phyloP scores from a whole-genome alignment of 768 basidiomycete species.

The Lepiota brunneoincarnata region DNA sequence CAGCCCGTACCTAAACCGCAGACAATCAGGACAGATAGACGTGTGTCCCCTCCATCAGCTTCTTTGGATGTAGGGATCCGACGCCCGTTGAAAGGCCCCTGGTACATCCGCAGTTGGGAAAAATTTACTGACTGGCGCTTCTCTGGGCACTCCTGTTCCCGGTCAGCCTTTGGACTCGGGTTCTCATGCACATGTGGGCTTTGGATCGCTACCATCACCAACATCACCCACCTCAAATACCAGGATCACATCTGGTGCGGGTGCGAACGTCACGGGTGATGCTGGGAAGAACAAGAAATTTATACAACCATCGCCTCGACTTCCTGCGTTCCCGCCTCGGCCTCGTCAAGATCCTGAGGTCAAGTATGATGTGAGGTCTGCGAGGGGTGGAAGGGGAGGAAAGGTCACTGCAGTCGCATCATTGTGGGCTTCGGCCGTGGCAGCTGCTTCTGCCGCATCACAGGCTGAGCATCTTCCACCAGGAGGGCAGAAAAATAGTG shows the following conservation, averaged over 20 bases:
- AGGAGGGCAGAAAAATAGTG: background rate
- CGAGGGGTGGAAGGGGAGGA: constrained; percentile 75
- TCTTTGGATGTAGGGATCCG: constrained; percentile 9
- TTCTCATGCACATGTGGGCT: background rate
- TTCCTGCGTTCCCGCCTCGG: constrained; percentile 28
- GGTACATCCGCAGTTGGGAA: background rate
- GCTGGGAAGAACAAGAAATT: constrained; percentile 14
- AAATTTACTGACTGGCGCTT: background rate
- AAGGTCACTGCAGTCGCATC: constrained; percentile 71
- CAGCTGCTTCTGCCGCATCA: constrained; percentile 7
- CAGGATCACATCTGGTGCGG: background rate
- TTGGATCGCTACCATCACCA: background rate
- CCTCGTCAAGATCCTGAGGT: constrained; percentile 44
- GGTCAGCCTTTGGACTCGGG: background rate
- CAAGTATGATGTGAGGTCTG: constrained; percentile 74
- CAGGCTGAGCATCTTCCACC: background rate
- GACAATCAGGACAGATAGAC: constrained; percentile 33
- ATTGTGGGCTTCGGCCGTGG: constrained; percentile 64
- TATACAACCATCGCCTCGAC: constrained; percentile 21
- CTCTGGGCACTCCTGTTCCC: background rate
- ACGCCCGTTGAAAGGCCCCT: constrained; percentile 3
- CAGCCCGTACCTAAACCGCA: constrained; percentile 22
- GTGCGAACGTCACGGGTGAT: background rate
- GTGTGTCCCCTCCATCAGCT: constrained; percentile 33
- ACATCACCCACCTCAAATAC: constrained; percentile 7